Conservation (phyloP, 176 grass and related monocot species). For the Lolium rigidum region DNA sequence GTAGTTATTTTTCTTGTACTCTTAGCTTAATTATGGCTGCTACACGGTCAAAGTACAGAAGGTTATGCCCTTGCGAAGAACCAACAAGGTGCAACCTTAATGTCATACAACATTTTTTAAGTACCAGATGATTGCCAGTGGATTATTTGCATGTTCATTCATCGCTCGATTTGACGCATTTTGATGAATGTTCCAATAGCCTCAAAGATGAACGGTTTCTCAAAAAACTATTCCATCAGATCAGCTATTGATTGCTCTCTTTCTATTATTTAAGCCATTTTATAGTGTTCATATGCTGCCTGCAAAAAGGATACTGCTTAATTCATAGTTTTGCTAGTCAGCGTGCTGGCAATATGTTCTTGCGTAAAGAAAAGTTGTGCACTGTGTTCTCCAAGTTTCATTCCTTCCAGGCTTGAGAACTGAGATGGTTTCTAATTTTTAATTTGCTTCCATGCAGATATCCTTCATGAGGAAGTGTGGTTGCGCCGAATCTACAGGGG, state of each 20-base stretch:
- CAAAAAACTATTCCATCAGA: neutral
- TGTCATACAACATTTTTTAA: no score
- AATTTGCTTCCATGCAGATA: slow-evolving; percentile 28
- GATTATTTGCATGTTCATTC: neutral
- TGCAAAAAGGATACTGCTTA: neutral
- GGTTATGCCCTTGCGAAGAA: neutral
- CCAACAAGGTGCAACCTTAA: neutral
- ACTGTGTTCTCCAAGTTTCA: neutral
- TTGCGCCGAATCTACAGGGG: neutral
- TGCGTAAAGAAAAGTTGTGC: neutral
- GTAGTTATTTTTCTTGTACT: neutral
- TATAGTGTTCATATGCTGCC: neutral
- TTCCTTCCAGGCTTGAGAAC: neutral
- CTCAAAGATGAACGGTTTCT: neutral
- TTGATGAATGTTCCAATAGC: neutral
- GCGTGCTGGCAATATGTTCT: neutral
- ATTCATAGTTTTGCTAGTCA: neutral
- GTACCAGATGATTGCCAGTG: no score
- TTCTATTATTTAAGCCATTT: neutral
- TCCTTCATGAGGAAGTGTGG: neutral
- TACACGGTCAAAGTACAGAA: neutral
- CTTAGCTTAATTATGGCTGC: neutral
- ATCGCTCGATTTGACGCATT: neutral
- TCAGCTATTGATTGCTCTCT: neutral
- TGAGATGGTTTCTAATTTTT: slow-evolving; percentile 21